These are phyloP conservation scores for Udeniomyces megalosporus DNA, from an alignment of 768 basidiomycete genomes.

Conservation along the genomic window DNA sequence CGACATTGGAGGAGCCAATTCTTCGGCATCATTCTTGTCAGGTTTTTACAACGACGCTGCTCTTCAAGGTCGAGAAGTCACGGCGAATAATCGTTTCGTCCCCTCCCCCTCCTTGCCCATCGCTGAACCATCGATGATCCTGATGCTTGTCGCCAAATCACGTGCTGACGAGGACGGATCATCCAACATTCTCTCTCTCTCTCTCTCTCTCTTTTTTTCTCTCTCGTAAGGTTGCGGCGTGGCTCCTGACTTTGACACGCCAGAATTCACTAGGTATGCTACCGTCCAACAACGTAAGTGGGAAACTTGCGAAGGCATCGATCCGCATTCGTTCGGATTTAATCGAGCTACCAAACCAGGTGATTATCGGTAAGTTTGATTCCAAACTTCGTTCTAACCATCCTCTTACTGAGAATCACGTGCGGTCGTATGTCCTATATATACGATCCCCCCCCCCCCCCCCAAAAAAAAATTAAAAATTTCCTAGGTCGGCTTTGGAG, in stretches of 20 bases:
- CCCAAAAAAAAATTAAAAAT: too few species aligned
- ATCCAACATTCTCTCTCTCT: too few species aligned
- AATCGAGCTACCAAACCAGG: neutral
- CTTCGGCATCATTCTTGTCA: constrained; percentile 35
- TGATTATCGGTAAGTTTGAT: neutral
- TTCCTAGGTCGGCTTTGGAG: constrained; percentile 21
- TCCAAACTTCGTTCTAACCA: too few species aligned
- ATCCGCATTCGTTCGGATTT: neutral
- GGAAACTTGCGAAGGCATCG: constrained; percentile 29
- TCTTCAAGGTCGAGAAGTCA: constrained; percentile 35
- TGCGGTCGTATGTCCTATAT: neutral
- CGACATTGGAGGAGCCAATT: constrained; percentile 33
- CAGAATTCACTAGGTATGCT: constrained; percentile 40
- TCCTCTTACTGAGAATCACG: too few species aligned
- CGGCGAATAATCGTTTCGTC: constrained; percentile 33
- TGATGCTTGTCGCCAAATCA: too few species aligned
- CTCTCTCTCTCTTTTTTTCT: neutral
- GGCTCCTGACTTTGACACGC: constrained; percentile 42
- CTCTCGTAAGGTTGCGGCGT: constrained; percentile 35
- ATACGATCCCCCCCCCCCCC: neutral
- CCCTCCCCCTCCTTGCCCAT: neutral
- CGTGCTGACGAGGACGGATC: too few species aligned
- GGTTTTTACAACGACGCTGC: constrained; percentile 36
- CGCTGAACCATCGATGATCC: too few species aligned
- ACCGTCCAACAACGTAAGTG: constrained; percentile 35